Conservation (phyloP, 2,329 filamentous ascomycete genomes). For the Akanthomyces muscarius region DNA sequence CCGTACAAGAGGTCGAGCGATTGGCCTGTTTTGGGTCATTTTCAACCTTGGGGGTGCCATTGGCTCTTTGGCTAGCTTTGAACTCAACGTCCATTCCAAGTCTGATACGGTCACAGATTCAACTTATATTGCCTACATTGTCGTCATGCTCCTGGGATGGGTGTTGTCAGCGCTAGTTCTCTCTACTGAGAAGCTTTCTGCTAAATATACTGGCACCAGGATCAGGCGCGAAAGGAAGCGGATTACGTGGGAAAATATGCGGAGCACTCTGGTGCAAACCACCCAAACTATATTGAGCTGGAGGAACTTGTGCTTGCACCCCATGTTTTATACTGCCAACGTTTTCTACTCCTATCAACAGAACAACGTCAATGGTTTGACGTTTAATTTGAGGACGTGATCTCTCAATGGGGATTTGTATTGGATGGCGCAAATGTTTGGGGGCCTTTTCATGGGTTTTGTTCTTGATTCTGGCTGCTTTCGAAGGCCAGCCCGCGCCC, state of each 20-base stretch:
- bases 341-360: constrained; percentile 85
- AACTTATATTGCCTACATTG: constrained; percentile 74
- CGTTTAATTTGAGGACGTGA: constrained; percentile 70
- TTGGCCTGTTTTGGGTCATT: constrained; percentile 43
- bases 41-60: constrained; percentile 45
- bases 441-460: constrained; percentile 68
- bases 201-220: background rate
- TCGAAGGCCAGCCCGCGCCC: constrained; percentile 54
- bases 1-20: constrained; percentile 37
- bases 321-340: constrained; percentile 68
- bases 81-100: background rate
- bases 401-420: constrained; percentile 79
- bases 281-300: constrained; percentile 62
- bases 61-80: constrained; percentile 37
- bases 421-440: constrained; percentile 74
- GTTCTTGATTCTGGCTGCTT: constrained; percentile 59
- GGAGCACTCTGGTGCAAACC: constrained; percentile 38
- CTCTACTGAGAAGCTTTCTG: background rate
- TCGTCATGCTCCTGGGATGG: constrained; percentile 67
- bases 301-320: constrained; percentile 78
- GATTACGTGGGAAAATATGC: constrained; percentile 43
- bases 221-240: background rate
- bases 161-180: background rate
- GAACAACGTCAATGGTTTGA: constrained; percentile 68
- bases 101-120: constrained; percentile 55